Evolutionary conservation across 2,329 filamentous ascomycete genomes (phyloP).

Genomic region (Fusarium lyarnte): DNA sequence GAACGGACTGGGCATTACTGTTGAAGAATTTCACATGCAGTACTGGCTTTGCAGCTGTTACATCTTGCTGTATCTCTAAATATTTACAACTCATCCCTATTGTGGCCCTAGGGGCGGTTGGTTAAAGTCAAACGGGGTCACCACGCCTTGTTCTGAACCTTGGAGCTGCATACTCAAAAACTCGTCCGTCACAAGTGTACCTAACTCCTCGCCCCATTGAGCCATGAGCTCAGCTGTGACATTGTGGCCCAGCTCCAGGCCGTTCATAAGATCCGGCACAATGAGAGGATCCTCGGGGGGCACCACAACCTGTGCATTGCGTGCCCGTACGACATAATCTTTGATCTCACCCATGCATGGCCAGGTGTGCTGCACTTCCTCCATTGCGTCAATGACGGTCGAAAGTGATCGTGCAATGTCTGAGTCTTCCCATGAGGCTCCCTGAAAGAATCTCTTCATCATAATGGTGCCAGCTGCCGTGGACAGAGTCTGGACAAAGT

Average conservation of each 20-base stretch:
- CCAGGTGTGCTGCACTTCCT: conserved; percentile 61
- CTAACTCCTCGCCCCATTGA: conserved; percentile 45
- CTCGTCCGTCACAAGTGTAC: conserved; percentile 49
- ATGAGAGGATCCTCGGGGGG: conserved; percentile 47
- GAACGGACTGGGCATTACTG: not conserved
- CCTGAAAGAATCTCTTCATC: conserved; percentile 56
- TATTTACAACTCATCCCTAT: not conserved
- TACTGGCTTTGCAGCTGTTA: not conserved
- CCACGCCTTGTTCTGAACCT: conserved; percentile 37
- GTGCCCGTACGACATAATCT: conserved; percentile 46
- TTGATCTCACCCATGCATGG: conserved; percentile 56
- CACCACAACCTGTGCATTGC: conserved; percentile 44
- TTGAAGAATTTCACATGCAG: not conserved
- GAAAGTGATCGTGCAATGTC: conserved; percentile 62
- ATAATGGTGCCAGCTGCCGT: conserved; percentile 58
- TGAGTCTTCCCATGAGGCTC: conserved; percentile 52
- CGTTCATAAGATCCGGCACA: conserved; percentile 48
- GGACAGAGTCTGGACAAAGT: conserved; percentile 60
- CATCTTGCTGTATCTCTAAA: not conserved
- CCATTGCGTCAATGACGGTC: conserved; percentile 59
- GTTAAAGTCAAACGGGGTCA: conserved; percentile 47
- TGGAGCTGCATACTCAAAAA: conserved; percentile 49
- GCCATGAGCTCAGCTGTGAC: conserved; percentile 42
- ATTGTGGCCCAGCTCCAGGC: conserved; percentile 42
- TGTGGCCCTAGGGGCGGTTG: conserved; percentile 32